Evolutionary conservation across 2,329 filamentous ascomycete genomes (phyloP).

Genomic region (Trichothecium sympodiale): DNA sequence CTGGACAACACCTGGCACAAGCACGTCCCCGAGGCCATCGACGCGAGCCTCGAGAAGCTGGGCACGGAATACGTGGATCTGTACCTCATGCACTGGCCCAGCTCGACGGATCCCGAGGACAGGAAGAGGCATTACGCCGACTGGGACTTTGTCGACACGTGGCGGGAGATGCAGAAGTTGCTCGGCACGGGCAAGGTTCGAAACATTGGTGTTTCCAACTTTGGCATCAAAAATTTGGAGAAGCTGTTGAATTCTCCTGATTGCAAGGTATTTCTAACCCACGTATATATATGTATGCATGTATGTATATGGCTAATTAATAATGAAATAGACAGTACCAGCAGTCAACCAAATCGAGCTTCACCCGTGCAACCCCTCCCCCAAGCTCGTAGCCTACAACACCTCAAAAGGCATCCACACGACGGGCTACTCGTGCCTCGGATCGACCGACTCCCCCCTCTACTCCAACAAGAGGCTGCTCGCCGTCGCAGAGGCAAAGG

Average conservation of each 20-base stretch:
- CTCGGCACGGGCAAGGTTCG: conserved; percentile 57
- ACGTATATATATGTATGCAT: background rate
- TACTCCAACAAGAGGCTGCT: conserved; percentile 55
- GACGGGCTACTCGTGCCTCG: conserved; percentile 66
- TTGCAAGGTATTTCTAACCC: conserved; percentile 59
- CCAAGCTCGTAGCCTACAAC: conserved; percentile 65
- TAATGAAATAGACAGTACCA: conserved; percentile 17
- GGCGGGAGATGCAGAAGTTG: conserved; percentile 61
- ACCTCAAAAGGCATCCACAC: conserved; percentile 62
- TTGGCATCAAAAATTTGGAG: conserved; percentile 70
- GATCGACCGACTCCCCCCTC: conserved; percentile 58
- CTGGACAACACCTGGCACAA: conserved; percentile 73
- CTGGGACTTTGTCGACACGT: conserved; percentile 67
- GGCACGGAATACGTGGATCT: conserved; percentile 57
- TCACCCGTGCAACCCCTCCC: conserved; percentile 72
- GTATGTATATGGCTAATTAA: background rate
- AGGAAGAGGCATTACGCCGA: conserved; percentile 58
- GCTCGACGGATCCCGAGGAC: conserved; percentile 49
- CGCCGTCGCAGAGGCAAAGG: conserved; percentile 52
- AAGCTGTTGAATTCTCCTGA: conserved; percentile 61
- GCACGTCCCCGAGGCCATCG: conserved; percentile 50
- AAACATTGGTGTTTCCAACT: conserved; percentile 83
- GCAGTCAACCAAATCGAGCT: conserved; percentile 78
- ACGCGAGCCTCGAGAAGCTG: conserved; percentile 47
- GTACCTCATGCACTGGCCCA: conserved; percentile 65